Conservation (phyloP, 2,329 filamentous ascomycete species). For the Pseudogymnoascus sp. region DNA sequence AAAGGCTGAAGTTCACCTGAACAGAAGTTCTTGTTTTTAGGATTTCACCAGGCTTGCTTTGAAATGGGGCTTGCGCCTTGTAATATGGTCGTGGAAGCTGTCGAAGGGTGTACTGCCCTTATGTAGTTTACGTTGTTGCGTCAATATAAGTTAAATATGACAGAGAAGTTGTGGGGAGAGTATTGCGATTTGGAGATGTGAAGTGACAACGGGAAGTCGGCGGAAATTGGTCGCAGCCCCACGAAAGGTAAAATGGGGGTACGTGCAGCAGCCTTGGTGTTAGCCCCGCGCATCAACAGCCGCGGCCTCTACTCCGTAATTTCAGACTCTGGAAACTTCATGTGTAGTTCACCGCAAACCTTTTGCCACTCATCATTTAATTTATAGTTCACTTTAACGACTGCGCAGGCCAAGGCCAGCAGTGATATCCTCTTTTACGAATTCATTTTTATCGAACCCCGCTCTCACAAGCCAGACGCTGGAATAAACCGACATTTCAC, state of each 20-base stretch:
- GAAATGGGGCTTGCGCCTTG: background rate
- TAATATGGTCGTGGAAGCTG: background rate
- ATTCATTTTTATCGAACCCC: background rate
- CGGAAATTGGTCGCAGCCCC: conserved; percentile 7
- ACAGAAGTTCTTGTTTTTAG: background rate
- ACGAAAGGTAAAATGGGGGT: conserved; percentile 5
- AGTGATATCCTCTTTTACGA: too few relatives aligned
- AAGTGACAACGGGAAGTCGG: conserved; percentile 9
- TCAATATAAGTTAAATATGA: background rate
- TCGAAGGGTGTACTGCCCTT: background rate
- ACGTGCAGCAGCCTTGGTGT: conserved; percentile 7
- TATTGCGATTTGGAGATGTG: conserved; percentile 4
- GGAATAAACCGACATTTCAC: background rate
- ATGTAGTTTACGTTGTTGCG: background rate
- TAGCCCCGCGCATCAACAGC: conserved; percentile 7
- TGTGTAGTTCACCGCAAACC: background rate
- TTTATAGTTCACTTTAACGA: background rate
- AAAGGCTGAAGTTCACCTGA: background rate
- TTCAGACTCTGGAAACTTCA: background rate
- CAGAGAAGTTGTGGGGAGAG: background rate
- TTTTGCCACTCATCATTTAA: background rate
- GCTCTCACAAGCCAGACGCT: background rate
- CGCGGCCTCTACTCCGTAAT: background rate
- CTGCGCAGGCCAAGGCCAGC: background rate
- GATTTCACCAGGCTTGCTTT: background rate